These are phyloP conservation scores for Nitzschia putrida DNA, from an alignment of 108 stramenopile genomes.

Conservation along the genomic window DNA sequence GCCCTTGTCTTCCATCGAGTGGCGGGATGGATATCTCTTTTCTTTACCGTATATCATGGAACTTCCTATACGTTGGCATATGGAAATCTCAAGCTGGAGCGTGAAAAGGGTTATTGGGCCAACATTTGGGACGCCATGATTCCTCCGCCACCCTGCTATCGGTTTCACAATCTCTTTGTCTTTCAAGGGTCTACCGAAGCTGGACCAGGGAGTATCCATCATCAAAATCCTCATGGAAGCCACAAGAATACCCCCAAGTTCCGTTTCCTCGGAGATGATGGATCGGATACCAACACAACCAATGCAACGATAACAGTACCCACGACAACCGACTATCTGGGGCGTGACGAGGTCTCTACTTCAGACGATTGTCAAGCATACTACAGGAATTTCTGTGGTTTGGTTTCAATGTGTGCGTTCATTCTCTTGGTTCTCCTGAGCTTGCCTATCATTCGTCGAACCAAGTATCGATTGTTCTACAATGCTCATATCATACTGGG, in stretches of 20 bases:
- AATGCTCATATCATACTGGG: conserved; percentile 11
- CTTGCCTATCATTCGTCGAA: conserved; percentile 17
- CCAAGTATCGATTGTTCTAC: conserved; percentile 32
- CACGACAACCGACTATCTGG: not conserved
- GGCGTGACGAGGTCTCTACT: not conserved
- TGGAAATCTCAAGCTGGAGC: not conserved
- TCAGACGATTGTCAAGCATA: not conserved
- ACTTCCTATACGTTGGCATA: conserved; percentile 1
- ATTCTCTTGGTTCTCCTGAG: conserved; percentile 27
- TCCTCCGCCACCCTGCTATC: not conserved
- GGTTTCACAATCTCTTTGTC: not conserved
- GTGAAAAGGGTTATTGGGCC: not conserved
- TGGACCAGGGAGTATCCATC: not conserved
- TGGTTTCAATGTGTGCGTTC: conserved; percentile 16
- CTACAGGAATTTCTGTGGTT: conserved; percentile 16
- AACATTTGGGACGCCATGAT: not conserved
- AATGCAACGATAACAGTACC: not conserved
- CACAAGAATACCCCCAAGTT: not conserved
- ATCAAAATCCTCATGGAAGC: not conserved
- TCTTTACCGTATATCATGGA: conserved; percentile 15
- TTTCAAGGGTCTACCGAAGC: not conserved
- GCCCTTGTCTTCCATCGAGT: conserved; percentile 25
- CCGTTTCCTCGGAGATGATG: not conserved
- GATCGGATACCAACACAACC: not conserved
- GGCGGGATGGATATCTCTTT: conserved; percentile 29